phyloP scores from a whole-genome alignment of 345 rosid species.

The Populus pruinosa region DNA sequence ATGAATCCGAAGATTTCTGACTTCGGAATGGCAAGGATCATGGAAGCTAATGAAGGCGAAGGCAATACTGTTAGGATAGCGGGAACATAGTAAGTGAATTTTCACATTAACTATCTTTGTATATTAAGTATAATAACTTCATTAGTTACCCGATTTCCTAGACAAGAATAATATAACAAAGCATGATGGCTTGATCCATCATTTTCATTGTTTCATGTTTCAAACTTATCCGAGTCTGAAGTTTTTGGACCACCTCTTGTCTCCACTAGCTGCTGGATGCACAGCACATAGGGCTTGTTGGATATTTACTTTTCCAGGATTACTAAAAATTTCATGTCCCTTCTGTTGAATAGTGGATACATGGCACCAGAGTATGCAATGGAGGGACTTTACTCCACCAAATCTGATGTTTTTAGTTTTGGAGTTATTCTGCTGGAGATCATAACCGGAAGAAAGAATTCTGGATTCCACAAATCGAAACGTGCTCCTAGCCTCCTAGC shows the following conservation, averaged over 20 bases:
- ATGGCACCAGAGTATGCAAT: constrained; percentile 46
- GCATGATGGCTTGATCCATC: background rate
- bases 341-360: background rate
- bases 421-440: constrained; percentile 60
- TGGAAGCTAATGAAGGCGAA: constrained; percentile 34
- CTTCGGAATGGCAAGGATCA: constrained; percentile 56
- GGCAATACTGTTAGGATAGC: constrained; percentile 44
- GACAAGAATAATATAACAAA: background rate
- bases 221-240: too few species aligned
- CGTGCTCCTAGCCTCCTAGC: constrained; percentile 28
- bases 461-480: constrained; percentile 13
- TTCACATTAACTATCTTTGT: background rate
- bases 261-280: background rate
- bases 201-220: too few species aligned
- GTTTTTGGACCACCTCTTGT: too few species aligned
- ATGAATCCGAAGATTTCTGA: constrained; percentile 64
- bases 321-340: background rate
- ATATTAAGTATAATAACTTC: too few species aligned
- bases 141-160: background rate
- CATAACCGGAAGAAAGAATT: constrained; percentile 42
- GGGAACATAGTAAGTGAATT: constrained; percentile 48
- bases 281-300: background rate
- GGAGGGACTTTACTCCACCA: constrained; percentile 47
- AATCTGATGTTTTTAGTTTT: constrained; percentile 58
- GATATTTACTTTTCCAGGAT: background rate